phyloP scores from a whole-genome alignment of 2,329 filamentous ascomycete species.

The Fusarium euwallaceae region DNA sequence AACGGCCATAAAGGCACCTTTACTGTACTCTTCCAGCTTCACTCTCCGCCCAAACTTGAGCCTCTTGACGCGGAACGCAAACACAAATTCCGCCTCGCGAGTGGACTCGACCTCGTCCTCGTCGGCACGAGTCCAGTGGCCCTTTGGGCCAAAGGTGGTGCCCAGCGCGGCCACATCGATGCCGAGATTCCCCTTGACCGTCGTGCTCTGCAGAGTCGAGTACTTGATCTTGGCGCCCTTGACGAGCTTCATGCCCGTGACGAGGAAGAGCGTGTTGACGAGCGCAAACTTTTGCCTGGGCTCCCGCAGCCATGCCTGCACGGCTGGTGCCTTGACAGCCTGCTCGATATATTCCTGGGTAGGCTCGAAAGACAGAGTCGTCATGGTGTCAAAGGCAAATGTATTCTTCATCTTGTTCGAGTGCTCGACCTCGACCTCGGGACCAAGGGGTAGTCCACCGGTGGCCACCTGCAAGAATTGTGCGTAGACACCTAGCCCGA shows the following conservation, averaged over 20 bases:
- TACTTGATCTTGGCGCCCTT: background rate
- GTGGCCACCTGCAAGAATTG: background rate
- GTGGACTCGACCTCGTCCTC: background rate
- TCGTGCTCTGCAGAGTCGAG: background rate
- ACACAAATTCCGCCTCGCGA: background rate
- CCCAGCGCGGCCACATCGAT: background rate
- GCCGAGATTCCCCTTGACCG: background rate
- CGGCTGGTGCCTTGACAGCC: background rate
- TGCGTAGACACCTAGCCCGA: background rate
- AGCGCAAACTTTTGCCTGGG: background rate
- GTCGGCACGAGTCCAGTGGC: background rate
- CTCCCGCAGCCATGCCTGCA: background rate
- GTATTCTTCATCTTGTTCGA: background rate
- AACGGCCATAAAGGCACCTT: background rate
- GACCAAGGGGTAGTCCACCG: background rate
- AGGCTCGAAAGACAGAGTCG: background rate
- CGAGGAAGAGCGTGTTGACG: background rate
- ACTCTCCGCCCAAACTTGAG: background rate
- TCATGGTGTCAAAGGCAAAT: background rate
- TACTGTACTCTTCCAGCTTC: background rate
- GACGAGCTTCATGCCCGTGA: background rate
- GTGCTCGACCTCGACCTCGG: background rate
- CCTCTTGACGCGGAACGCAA: background rate
- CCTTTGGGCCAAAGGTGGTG: background rate
- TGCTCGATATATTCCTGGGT: background rate